Conservation (phyloP, 163 green algal species). For the Coccomyxa subellipsoidea region DNA sequence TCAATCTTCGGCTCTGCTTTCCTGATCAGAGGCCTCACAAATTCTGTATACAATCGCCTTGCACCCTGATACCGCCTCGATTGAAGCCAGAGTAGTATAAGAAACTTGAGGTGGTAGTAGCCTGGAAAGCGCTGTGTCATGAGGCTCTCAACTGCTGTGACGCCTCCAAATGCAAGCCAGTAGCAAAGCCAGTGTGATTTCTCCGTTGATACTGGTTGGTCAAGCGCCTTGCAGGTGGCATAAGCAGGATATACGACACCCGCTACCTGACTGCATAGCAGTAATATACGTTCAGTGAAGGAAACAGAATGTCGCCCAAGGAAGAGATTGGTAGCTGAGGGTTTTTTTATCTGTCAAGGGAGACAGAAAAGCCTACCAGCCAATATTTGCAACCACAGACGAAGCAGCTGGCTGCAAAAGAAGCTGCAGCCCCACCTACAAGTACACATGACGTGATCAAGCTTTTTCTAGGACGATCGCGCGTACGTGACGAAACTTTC, state of each 20-base stretch:
- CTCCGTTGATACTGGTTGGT: neutral
- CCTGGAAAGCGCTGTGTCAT: constrained; percentile 7
- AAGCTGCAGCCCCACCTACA: neutral
- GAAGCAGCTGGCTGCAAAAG: neutral
- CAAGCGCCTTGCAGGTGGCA: constrained; percentile 6
- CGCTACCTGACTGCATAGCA: neutral
- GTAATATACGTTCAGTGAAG: neutral
- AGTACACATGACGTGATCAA: no score
- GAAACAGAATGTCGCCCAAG: neutral
- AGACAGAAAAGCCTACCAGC: neutral
- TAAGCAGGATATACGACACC: neutral
- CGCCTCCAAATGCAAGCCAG: neutral
- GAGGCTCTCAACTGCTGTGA: neutral
- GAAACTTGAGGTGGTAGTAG: constrained; percentile 11
- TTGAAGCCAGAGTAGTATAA: constrained; percentile 3
- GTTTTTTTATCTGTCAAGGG: neutral
- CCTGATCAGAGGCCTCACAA: neutral
- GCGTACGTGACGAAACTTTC: no score
- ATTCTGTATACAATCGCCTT: neutral
- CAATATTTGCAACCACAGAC: neutral
- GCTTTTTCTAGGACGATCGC: no score
- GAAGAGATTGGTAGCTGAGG: neutral
- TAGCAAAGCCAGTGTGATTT: constrained; percentile 1
- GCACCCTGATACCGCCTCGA: constrained; percentile 3
- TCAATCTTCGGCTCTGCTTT: neutral